Evolutionary conservation across 164 flowering plant species (phyloP).

Genomic region (Vitis rupestris): DNA sequence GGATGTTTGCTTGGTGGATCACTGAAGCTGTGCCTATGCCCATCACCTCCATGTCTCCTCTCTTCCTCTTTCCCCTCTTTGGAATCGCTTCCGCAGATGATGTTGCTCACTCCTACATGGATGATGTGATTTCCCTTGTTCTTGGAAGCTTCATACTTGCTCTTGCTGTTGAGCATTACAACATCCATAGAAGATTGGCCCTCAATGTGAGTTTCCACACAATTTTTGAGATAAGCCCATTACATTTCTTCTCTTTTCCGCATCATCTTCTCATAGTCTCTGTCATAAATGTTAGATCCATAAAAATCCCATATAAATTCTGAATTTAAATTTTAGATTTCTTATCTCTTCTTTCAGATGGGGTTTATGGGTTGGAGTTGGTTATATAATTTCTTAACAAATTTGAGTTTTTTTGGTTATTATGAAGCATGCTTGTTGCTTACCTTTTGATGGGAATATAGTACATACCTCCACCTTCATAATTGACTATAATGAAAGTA

Average conservation of each 20-base stretch:
- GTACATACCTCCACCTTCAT: too few species aligned
- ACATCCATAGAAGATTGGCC: conserved; percentile 77
- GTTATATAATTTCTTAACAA: too few species aligned
- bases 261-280: too few species aligned
- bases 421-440: too few species aligned
- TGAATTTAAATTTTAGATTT: too few species aligned
- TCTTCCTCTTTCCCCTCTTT: conserved; percentile 87
- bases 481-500: too few species aligned
- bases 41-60: conserved; percentile 84
- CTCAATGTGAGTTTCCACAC: conserved; percentile 55
- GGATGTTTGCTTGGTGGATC: conserved; percentile 96
- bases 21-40: conserved; percentile 96
- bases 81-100: conserved; percentile 72
- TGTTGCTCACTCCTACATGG: conserved; percentile 82
- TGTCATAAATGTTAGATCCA: too few species aligned
- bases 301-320: too few species aligned
- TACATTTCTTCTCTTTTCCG: too few species aligned
- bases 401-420: too few species aligned
- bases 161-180: conserved; percentile 91
- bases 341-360: neutral
- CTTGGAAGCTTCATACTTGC: conserved; percentile 94
- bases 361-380: neutral
- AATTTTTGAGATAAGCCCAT: neutral
- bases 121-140: conserved; percentile 80
- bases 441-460: too few species aligned